Evolutionary conservation across 83 land plant genomes (phyloP).

Genomic region (Picea mariana): DNA sequence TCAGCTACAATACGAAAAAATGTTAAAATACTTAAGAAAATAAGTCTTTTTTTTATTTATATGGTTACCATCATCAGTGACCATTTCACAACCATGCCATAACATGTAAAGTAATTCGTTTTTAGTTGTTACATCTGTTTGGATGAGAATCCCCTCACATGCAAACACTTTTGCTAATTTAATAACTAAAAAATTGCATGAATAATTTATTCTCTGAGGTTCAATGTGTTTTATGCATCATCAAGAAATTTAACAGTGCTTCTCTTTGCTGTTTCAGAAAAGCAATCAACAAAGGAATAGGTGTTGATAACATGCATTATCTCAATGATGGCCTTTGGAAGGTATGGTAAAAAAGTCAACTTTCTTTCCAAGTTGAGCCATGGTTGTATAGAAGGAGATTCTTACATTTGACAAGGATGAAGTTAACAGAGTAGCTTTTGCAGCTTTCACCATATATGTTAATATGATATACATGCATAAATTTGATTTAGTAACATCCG

Average conservation of each 20-base stretch:
- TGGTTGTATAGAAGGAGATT: too few relatives aligned
- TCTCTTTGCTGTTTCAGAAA: slow-evolving; percentile 52
- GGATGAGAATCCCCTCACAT: background rate
- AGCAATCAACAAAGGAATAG: slow-evolving; percentile 92
- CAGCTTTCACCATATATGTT: slow-evolving; percentile 1
- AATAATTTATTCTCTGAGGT: background rate
- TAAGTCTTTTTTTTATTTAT: too few relatives aligned
- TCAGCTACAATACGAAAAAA: too few relatives aligned
- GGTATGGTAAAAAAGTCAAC: slow-evolving; percentile 39
- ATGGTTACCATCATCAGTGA: background rate
- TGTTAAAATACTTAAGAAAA: too few relatives aligned
- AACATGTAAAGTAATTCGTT: background rate
- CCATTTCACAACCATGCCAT: background rate
- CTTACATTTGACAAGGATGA: background rate
- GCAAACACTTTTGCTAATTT: background rate
- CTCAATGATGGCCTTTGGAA: slow-evolving; percentile 99
- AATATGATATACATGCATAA: background rate
- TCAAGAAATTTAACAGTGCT: background rate
- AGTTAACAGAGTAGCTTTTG: too few relatives aligned
- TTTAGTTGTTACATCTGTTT: background rate
- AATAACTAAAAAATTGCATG: background rate
- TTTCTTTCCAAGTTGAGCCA: slow-evolving; percentile 1
- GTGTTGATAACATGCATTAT: slow-evolving; percentile 98
- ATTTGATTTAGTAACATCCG: background rate
- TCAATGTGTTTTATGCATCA: background rate